phyloP scores from a whole-genome alignment of 306 rosid genomes.

The Fragaria nilgerrensis region DNA sequence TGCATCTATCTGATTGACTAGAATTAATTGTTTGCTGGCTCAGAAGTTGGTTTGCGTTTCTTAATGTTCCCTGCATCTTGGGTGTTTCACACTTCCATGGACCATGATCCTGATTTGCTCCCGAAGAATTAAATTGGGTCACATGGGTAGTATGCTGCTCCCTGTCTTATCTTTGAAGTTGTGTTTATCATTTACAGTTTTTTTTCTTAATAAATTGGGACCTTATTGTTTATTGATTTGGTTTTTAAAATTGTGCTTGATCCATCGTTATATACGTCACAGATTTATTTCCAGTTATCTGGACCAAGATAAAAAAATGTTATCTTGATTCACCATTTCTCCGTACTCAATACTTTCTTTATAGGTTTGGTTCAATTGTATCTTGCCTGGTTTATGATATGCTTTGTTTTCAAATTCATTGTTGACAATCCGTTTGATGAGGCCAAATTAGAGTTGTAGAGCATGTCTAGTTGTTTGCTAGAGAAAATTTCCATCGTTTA shows the following conservation, averaged over 20 bases:
- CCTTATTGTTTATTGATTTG: slow-evolving; percentile 36
- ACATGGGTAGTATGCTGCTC: slow-evolving; percentile 26
- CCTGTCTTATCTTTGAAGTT: slow-evolving; percentile 18
- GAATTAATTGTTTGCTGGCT: slow-evolving; percentile 47
- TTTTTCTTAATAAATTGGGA: slow-evolving; percentile 53
- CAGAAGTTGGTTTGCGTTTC: slow-evolving; percentile 47
- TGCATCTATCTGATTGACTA: slow-evolving; percentile 47
- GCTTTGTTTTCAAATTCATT: background rate
- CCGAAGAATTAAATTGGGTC: slow-evolving; percentile 45
- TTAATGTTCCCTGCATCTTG: slow-evolving; percentile 48
- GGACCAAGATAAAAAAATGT: slow-evolving; percentile 14
- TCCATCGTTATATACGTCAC: slow-evolving; percentile 16
- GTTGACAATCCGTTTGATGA: background rate
- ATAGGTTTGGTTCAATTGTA: background rate
- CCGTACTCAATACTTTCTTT: background rate
- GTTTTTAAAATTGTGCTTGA: slow-evolving; percentile 21
- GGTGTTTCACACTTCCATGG: slow-evolving; percentile 46
- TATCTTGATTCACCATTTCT: background rate
- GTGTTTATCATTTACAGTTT: slow-evolving; percentile 25
- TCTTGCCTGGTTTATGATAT: background rate
- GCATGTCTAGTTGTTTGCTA: background rate
- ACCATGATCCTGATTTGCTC: slow-evolving; percentile 45
- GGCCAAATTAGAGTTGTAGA: background rate
- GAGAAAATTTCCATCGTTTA: background rate
- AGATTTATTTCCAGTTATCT: slow-evolving; percentile 16